Base-by-base conservation (phyloP, 257 asterid species). In the Paraleonurus japonicus region DNA sequence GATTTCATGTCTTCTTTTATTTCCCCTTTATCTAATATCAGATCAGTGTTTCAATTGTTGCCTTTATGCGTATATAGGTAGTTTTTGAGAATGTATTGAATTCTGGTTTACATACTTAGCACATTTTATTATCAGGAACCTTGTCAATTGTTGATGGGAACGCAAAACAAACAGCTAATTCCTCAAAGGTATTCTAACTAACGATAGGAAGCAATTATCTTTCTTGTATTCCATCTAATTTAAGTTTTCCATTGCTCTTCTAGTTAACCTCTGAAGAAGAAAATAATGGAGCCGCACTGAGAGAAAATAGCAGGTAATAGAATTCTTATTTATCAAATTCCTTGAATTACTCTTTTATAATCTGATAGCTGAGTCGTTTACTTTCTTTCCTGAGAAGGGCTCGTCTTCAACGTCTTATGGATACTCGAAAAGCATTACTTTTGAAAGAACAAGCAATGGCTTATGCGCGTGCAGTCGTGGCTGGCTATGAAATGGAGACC, bases 371-470 rank as follows among this genome's bases (percentile, higher is more conserved):
- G 59, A 82, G 50, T 37, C 58, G 28, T 73, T 64, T 54, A 12
- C 62, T 58, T 65, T 5, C 47, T 69, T 57, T 80, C 60, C 27
- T 73, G 66, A 17, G 55, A 37, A 92, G 96, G 93, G 32, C 76
- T 73, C 90, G 79, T 41, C 92, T 92, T 30, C 95, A 87, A 79
- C 86, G 88, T 6, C 78, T 86, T 57, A 77, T 92, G 85, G 92
- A 85, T 60, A 79, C 96, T 76, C 93, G 96, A 17, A 92, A 89
- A 70, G 92, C 89, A 39, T 61, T 89, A 70, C 95, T 92, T 22
- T 80, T 72, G 79, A 92, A 92, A 81, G 96, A 92, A 78, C 95
- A 92, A 77, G 96, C 96, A 72, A 89, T 92, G 97, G 96, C 95
- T 62, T 89, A 84, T 79, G 96, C 96, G 7, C 90, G 97, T 70